These are phyloP conservation scores for Fusarium secorum DNA, from an alignment of 2,329 filamentous ascomycete genomes.

Conservation along the genomic window DNA sequence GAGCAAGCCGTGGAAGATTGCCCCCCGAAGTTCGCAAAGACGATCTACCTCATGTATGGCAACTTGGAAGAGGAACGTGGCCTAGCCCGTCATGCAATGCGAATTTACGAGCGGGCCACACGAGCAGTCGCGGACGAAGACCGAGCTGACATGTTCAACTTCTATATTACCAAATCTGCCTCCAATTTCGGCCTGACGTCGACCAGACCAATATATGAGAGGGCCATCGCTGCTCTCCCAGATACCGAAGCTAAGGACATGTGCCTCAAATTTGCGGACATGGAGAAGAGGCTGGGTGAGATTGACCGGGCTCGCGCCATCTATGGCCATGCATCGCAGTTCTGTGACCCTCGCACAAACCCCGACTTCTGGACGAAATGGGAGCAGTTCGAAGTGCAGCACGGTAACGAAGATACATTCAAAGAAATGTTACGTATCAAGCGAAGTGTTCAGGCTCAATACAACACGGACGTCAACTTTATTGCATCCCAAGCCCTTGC, in stretches of 20 bases:
- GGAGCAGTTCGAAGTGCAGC: conserved; percentile 96
- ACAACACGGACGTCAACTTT: conserved; percentile 98
- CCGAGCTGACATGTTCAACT: conserved; percentile 96
- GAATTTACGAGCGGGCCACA: conserved; percentile 97
- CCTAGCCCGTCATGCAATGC: conserved; percentile 94
- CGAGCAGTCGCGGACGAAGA: conserved; percentile 95
- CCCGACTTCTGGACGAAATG: conserved; percentile 94
- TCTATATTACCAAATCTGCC: conserved; percentile 98
- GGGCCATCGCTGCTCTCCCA: conserved; percentile 90
- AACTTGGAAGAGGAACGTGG: conserved; percentile 96
- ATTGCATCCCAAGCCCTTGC: conserved; percentile 96
- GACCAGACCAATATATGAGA: conserved; percentile 93
- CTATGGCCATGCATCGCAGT: conserved; percentile 95
- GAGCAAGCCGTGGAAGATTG: conserved; percentile 96
- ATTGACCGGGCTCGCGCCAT: conserved; percentile 96
- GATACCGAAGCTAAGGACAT: conserved; percentile 94
- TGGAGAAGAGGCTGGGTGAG: conserved; percentile 90
- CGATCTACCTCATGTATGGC: conserved; percentile 97
- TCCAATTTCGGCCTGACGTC: conserved; percentile 98
- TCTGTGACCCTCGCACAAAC: conserved; percentile 92
- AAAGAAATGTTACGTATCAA: conserved; percentile 99
- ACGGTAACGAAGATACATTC: conserved; percentile 99
- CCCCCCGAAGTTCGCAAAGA: conserved; percentile 94
- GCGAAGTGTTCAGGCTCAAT: conserved; percentile 94
- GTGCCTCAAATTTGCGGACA: conserved; percentile 98